These are phyloP conservation scores for Epichloe aotearoae DNA, from an alignment of 2,329 filamentous ascomycete species.

Conservation along the genomic window DNA sequence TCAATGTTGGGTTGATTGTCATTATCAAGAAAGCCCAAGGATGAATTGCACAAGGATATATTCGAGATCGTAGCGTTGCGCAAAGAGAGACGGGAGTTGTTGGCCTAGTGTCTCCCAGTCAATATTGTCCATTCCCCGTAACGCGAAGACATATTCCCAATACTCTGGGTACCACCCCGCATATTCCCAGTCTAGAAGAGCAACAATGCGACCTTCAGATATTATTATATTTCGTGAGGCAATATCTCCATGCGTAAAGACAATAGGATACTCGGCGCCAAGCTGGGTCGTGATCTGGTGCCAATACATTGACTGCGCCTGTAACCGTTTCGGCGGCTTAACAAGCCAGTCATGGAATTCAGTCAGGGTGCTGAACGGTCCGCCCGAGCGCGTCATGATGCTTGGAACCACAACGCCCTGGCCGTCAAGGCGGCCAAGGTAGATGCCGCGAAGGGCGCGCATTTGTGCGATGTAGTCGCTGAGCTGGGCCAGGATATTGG, in stretches of 20 bases:
- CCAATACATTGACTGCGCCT: slow-evolving; percentile 10
- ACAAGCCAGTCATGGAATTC: slow-evolving; percentile 14
- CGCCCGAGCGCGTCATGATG: slow-evolving; percentile 12
- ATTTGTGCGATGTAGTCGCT: not conserved
- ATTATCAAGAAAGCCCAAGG: not conserved
- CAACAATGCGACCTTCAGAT: slow-evolving; percentile 5
- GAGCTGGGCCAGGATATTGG: not conserved
- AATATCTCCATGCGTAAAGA: slow-evolving; percentile 8
- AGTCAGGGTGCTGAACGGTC: slow-evolving; percentile 9
- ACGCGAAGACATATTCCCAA: slow-evolving; percentile 5
- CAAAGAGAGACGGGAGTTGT: not conserved
- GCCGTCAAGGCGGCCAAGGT: slow-evolving; percentile 12
- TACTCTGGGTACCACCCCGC: slow-evolving; percentile 7
- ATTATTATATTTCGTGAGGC: slow-evolving; percentile 8
- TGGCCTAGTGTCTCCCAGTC: slow-evolving; percentile 8
- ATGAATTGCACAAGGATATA: not conserved
- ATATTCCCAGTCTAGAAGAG: slow-evolving; percentile 7
- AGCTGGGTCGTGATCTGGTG: slow-evolving; percentile 13
- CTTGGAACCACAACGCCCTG: slow-evolving; percentile 11
- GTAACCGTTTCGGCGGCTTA: slow-evolving; percentile 7
- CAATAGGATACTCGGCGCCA: slow-evolving; percentile 7
- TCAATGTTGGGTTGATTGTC: not conserved
- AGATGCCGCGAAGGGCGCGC: slow-evolving; percentile 5
- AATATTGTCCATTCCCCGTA: slow-evolving; percentile 8
- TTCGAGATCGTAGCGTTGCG: not conserved